Evolutionary conservation across 106 monocot genomes (phyloP).

Genomic region (Vanilla planifolia): DNA sequence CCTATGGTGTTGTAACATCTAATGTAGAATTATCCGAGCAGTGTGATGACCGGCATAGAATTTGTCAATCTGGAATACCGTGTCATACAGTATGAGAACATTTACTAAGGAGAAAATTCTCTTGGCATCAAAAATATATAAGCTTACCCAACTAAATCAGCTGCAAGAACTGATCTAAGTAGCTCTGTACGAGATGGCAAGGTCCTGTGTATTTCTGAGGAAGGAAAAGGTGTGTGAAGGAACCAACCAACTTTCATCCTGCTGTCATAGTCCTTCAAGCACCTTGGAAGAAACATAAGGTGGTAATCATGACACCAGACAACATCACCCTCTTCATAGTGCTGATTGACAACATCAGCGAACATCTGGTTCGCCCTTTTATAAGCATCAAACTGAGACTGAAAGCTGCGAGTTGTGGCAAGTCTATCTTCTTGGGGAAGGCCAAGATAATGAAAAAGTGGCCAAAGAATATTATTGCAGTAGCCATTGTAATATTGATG

Average conservation of each 20-base stretch:
- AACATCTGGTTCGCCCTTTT: constrained; percentile 96
- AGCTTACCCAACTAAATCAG: constrained; percentile 82
- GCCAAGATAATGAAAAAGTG: constrained; percentile 93
- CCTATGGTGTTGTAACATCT: too few relatives aligned
- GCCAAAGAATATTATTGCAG: constrained; percentile 98
- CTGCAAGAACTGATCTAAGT: constrained; percentile 82
- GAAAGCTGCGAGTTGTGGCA: constrained; percentile 95
- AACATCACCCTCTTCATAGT: constrained; percentile 98
- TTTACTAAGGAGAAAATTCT: background rate
- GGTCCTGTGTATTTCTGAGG: constrained; percentile 83
- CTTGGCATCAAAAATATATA: background rate
- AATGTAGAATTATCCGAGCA: too few relatives aligned
- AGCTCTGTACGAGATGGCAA: constrained; percentile 79
- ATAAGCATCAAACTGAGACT: constrained; percentile 95
- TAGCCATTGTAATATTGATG: constrained; percentile 99
- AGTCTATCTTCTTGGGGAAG: constrained; percentile 93
- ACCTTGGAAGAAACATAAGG: constrained; percentile 94
- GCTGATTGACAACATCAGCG: constrained; percentile 84
- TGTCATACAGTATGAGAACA: background rate
- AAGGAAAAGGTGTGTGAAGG: constrained; percentile 94
- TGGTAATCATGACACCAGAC: constrained; percentile 99
- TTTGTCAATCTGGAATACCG: too few relatives aligned
- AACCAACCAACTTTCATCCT: constrained; percentile 77
- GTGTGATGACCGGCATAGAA: too few relatives aligned
- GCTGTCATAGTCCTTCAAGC: constrained; percentile 74